Percentiles rank a stretch among this genome's conserved stretches.
These are phyloP conservation scores for Penicillium bialowiezense DNA, from an alignment of 495 filamentous ascomycete species.

Conservation along the genomic window DNA sequence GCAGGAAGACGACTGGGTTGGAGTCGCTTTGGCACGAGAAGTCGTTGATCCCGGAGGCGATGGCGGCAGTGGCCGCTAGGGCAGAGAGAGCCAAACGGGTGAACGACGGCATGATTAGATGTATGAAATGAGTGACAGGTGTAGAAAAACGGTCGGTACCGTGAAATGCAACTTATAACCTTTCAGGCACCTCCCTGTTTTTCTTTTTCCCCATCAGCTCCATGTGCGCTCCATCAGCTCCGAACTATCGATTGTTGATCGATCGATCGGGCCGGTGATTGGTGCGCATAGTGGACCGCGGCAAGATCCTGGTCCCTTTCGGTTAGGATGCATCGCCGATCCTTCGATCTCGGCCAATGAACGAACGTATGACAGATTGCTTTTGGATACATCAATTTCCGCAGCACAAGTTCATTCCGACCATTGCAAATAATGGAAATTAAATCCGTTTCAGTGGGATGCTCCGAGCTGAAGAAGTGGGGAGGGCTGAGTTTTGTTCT, in stretches of 20 bases:
- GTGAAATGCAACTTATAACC: background rate
- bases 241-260: slow-evolving; percentile 24
- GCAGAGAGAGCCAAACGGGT: slow-evolving; percentile 8
- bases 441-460: too few species aligned
- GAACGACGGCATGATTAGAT: slow-evolving; percentile 17
- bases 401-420: background rate
- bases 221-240: background rate
- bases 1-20: slow-evolving; percentile 51
- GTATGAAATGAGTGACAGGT: background rate
- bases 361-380: background rate
- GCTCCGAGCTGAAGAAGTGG: background rate
- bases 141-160: background rate
- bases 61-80: slow-evolving; percentile 16
- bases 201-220: slow-evolving; percentile 9
- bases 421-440: too few species aligned
- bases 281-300: slow-evolving; percentile 4
- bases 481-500: background rate
- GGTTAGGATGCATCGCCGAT: slow-evolving; percentile 2
- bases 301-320: background rate
- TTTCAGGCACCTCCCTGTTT: slow-evolving; percentile 9
- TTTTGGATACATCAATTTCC: slow-evolving; percentile 7
- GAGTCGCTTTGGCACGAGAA: slow-evolving; percentile 35
- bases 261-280: slow-evolving; percentile 5
- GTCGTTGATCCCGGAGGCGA: slow-evolving; percentile 34
- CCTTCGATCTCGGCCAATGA: background rate